Conservation (phyloP, 345 rosid genomes). For the Rhizophora mangle region DNA sequence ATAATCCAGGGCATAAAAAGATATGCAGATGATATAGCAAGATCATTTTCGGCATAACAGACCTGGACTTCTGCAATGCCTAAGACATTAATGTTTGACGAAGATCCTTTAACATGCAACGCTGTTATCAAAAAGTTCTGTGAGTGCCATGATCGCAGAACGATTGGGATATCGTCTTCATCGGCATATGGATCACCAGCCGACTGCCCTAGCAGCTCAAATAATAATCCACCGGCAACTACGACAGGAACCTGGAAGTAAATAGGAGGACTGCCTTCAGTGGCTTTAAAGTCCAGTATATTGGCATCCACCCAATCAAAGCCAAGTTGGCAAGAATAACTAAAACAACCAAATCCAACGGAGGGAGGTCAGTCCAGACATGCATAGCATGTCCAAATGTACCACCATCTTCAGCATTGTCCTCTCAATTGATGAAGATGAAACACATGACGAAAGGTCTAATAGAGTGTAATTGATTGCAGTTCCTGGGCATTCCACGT, state of each 20-base stretch:
- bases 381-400: too few relatives aligned
- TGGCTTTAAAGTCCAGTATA: too few relatives aligned
- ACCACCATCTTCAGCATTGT: too few relatives aligned
- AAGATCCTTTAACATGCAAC: slow-evolving; percentile 68
- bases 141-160: slow-evolving; percentile 94
- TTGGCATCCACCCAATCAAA: too few relatives aligned
- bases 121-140: slow-evolving; percentile 81
- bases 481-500: too few relatives aligned
- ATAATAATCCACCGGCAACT: slow-evolving; percentile 94
- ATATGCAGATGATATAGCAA: not conserved
- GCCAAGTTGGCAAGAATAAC: too few relatives aligned
- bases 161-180: slow-evolving; percentile 92
- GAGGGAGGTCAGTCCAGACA: too few relatives aligned
- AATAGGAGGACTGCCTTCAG: not conserved
- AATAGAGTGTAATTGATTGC: too few relatives aligned
- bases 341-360: too few relatives aligned
- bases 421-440: too few relatives aligned
- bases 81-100: slow-evolving; percentile 49
- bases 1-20: not conserved
- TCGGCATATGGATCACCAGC: slow-evolving; percentile 85
- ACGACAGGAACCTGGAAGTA: slow-evolving; percentile 76
- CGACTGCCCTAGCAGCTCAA: slow-evolving; percentile 95
- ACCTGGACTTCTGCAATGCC: slow-evolving; percentile 96
- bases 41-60: slow-evolving; percentile 13
- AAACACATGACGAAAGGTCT: too few relatives aligned